Evolutionary conservation across 257 asterid species (phyloP), one percentile per base, ranked within the genome.

Genomic region (Solanum pinnatisectum): DNA sequence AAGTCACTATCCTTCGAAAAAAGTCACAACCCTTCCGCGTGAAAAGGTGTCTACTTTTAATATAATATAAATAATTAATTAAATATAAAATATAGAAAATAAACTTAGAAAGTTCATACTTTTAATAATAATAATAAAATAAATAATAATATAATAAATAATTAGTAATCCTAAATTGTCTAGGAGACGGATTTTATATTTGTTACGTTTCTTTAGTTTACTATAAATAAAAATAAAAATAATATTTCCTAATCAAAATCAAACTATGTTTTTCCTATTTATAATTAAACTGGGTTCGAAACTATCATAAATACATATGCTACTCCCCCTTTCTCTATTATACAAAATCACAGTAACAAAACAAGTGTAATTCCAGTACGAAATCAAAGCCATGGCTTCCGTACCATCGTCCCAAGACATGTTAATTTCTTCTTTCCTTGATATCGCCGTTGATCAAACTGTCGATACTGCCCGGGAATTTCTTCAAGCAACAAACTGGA

Each of bases 371-470:
- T 56, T 56, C 0, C 14, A 23, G 23, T 16, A 15, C 5, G 3
- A 52, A 16, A 52, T 6, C 9, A 52, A 52, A 76, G 35, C 59
- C 46, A 76, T 76, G 83, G 3, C 49, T 22, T 0, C 39, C 79
- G 25, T 16, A 72, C 37, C 10, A 18, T 9, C 25, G 4, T 6
- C 44, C 36, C 84, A n/a, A 77, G 15, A 25, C 4, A 42, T 8
- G 27, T 30, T 81, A 81, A n/a, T 81, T 81, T 81, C 85, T 81
- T 81, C 85, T 15, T 85, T 85, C 42, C 87, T 85, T 85, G 87
- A 85, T 1, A n/a, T 85, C 12, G 87, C 65, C 65, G 4, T 65
- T 15, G 81, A 13, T 23, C 15, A 63, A 40, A 35, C 87, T 3
- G 32, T 76, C 30, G 40, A 10, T 10, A 85, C 87, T 27, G 87